These are phyloP conservation scores for Fusarium buxicola DNA, from an alignment of 2,329 filamentous ascomycete species.

Conservation along the genomic window DNA sequence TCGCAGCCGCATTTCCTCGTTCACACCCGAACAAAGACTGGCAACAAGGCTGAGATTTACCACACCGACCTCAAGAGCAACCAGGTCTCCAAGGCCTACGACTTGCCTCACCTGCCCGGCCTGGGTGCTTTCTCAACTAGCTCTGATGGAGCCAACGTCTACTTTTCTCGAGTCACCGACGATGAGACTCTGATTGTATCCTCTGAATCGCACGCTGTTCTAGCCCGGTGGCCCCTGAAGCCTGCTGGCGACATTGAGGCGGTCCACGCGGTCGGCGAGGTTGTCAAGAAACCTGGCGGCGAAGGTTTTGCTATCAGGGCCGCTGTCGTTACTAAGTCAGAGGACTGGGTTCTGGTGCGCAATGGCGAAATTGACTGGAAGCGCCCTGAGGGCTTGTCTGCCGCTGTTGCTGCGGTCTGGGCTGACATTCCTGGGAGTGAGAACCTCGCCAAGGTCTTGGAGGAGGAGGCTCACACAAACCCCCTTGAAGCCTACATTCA, in stretches of 20 bases:
- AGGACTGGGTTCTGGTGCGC: conserved; percentile 85
- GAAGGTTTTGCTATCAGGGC: conserved; percentile 81
- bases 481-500: conserved; percentile 86
- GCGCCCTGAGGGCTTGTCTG: conserved; percentile 84
- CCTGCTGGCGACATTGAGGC: conserved; percentile 57
- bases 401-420: conserved; percentile 82
- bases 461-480: conserved; percentile 87
- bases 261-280: conserved; percentile 81
- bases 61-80: conserved; percentile 80
- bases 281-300: conserved; percentile 74
- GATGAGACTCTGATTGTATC: conserved; percentile 80
- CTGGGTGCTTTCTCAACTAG: conserved; percentile 82
- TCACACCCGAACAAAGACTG: conserved; percentile 76
- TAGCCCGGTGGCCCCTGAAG: conserved; percentile 78
- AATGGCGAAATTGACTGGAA: conserved; percentile 87
- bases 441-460: conserved; percentile 81
- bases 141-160: conserved; percentile 82
- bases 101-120: conserved; percentile 77
- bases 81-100: conserved; percentile 80
- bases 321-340: conserved; percentile 73
- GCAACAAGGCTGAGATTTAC: conserved; percentile 87
- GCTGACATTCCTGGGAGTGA: conserved; percentile 80
- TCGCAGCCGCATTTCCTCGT: conserved; percentile 87
- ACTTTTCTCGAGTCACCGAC: conserved; percentile 84
- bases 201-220: conserved; percentile 79